These are phyloP conservation scores for Talaromyces trachyspermus DNA, from an alignment of 495 filamentous ascomycete genomes.

Conservation along the genomic window DNA sequence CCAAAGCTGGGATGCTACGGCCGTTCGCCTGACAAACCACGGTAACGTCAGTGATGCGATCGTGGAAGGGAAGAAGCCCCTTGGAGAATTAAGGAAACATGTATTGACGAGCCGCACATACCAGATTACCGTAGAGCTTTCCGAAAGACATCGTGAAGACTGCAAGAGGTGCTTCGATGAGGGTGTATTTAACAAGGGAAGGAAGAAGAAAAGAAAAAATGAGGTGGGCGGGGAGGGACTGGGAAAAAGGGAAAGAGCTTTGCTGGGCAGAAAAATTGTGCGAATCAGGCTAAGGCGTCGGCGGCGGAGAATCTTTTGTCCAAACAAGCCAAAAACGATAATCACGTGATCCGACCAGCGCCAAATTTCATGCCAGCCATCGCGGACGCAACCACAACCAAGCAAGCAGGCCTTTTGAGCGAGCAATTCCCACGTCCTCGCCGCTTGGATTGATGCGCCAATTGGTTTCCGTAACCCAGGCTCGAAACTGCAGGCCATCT, in stretches of 20 bases:
- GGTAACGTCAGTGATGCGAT: constrained; percentile 5
- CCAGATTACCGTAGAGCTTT: constrained; percentile 97
- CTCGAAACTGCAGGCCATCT: background rate
- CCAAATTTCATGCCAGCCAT: constrained; percentile 9
- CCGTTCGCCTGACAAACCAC: constrained; percentile 68
- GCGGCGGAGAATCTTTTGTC: constrained; percentile 23
- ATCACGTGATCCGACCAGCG: constrained; percentile 8
- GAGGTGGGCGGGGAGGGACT: constrained; percentile 23
- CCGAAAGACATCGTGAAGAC: constrained; percentile 77
- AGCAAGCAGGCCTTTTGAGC: too few relatives aligned
- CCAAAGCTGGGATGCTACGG: constrained; percentile 79
- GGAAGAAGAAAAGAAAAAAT: constrained; percentile 20
- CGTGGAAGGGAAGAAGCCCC: background rate
- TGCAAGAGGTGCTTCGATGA: constrained; percentile 1
- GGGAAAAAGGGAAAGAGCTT: constrained; percentile 25
- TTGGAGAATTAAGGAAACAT: constrained; percentile 19
- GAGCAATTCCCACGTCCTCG: background rate
- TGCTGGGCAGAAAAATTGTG: constrained; percentile 24
- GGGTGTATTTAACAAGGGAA: constrained; percentile 2
- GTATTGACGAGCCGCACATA: constrained; percentile 72
- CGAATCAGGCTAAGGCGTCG: constrained; percentile 24
- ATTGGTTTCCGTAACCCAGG: background rate
- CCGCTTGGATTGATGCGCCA: background rate
- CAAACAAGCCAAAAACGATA: background rate
- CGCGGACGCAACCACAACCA: background rate